Evolutionary conservation across 352 stramenopile genomes (phyloP).

Genomic region (Globisporangium nunn): DNA sequence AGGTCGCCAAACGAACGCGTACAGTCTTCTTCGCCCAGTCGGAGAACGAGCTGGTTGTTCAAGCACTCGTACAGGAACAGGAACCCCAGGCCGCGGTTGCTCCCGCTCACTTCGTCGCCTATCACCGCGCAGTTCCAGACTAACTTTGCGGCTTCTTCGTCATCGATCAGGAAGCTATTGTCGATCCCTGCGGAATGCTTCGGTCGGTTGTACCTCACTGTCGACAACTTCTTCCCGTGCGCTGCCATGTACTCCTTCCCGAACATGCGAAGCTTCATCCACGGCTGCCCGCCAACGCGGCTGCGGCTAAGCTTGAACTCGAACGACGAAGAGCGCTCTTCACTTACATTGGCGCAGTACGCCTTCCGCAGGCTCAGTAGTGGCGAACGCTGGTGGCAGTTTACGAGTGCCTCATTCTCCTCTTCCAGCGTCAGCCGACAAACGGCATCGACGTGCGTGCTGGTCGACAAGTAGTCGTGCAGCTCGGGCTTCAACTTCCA

Average conservation of each 20-base stretch:
- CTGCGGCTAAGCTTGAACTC: slow-evolving; percentile 61
- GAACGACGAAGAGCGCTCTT: slow-evolving; percentile 20
- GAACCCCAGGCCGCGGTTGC: slow-evolving; percentile 71
- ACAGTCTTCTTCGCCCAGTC: slow-evolving; percentile 62
- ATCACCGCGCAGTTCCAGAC: slow-evolving; percentile 80
- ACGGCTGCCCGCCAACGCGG: slow-evolving; percentile 77
- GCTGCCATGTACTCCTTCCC: slow-evolving; percentile 64
- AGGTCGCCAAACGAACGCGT: slow-evolving; percentile 75
- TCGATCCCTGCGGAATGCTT: slow-evolving; percentile 46
- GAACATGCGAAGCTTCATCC: slow-evolving; percentile 78
- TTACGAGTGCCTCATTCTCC: slow-evolving; percentile 88
- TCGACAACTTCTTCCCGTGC: slow-evolving; percentile 79
- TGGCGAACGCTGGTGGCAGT: slow-evolving; percentile 60
- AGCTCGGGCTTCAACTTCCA: slow-evolving; percentile 77
- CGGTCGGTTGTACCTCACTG: slow-evolving; percentile 76
- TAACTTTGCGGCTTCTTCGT: slow-evolving; percentile 72
- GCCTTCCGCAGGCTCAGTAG: slow-evolving; percentile 66
- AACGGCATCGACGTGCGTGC: slow-evolving; percentile 87
- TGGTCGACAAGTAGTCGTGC: slow-evolving; percentile 87
- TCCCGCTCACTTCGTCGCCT: slow-evolving; percentile 75
- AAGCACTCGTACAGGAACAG: slow-evolving; percentile 83
- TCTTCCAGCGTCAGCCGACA: slow-evolving; percentile 93
- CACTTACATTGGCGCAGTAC: slow-evolving; percentile 44
- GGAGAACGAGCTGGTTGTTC: slow-evolving; percentile 56
- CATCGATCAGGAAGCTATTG: slow-evolving; percentile 64